Evolutionary conservation across 257 asterid genomes (phyloP), one percentile per base, ranked within the genome.

Genomic region (Paraleonurus japonicus): DNA sequence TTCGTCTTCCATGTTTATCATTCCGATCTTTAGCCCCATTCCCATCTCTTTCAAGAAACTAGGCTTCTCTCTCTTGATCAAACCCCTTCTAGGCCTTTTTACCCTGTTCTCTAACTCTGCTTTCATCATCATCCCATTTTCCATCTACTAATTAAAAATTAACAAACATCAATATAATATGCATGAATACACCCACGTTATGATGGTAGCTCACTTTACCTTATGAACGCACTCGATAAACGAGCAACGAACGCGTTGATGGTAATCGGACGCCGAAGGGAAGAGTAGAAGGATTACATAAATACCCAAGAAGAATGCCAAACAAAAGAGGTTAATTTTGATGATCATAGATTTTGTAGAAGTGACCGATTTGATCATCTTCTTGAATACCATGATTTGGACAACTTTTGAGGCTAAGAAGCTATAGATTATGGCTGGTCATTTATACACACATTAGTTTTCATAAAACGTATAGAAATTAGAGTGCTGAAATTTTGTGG

Each of bases 191-290:
- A n/a, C n/a, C n/a, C n/a, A n/a, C n/a, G n/a, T n/a, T n/a, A n/a
- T n/a, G n/a, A n/a, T n/a, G n/a, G n/a, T n/a, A 81, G 80, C 95
- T 88, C 86, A 92, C 96, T 93, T 92, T 83, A 92, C 97, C 98
- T 88, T 87, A 76, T 78, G 96, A 78, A 79, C 88, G 77, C 98
- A 93, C 19, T 81, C 86, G 17, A 79, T 82, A 57, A 86, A 83
- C 4, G 98, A 88, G 81, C 98, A 93, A 16, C 75, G 77, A 45
- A 92, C 90, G 5, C 62, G 87, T 11, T 76, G 85, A 59, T 83
- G 90, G 76, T 86, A 83, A 4, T 78, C 67, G 20, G 84, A 81
- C 71, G 85, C 70, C 0, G 93, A 82, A 30, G 96, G 98, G 83
- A 79, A 70, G 41, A 86, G 79, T 47, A 86, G 88, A 61, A 85